Percentiles rank a stretch among this genome's conserved stretches.
These are phyloP conservation scores for Tulasnella sp. DNA, from an alignment of 768 basidiomycete genomes.

Conservation along the genomic window DNA sequence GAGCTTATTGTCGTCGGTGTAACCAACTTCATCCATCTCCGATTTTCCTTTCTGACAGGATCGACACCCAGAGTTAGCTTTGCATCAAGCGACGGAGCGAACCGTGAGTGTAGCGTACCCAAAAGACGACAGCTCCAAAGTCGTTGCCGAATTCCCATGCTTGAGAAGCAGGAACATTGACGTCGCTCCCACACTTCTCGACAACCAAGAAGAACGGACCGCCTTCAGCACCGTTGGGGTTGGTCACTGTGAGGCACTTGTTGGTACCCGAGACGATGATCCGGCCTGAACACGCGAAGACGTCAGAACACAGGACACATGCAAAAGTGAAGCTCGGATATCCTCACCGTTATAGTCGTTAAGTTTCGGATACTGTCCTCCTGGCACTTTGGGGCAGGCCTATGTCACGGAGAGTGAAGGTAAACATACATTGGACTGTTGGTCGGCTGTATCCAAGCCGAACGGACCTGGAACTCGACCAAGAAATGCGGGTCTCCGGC, in stretches of 20 bases:
- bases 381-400: background rate
- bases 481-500: background rate
- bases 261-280: background rate
- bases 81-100: no score
- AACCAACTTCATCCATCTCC: background rate
- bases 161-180: background rate
- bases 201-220: background rate
- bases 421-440: no score
- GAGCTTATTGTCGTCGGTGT: background rate
- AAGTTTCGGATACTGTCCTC: background rate
- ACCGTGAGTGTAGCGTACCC: no score
- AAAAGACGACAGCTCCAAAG: background rate
- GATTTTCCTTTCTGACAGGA: background rate
- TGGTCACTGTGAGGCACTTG: background rate
- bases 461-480: background rate
- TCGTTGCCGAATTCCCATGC: background rate
- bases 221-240: background rate
- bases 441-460: background rate
- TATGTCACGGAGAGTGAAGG: background rate
- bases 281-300: background rate
- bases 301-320: background rate
- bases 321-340: background rate
- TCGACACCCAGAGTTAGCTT: no score
- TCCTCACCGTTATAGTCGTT: background rate
- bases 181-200: background rate